Evolutionary conservation across 2,329 filamentous ascomycete genomes (phyloP).

Genomic region (Pezicula neosporulosa): DNA sequence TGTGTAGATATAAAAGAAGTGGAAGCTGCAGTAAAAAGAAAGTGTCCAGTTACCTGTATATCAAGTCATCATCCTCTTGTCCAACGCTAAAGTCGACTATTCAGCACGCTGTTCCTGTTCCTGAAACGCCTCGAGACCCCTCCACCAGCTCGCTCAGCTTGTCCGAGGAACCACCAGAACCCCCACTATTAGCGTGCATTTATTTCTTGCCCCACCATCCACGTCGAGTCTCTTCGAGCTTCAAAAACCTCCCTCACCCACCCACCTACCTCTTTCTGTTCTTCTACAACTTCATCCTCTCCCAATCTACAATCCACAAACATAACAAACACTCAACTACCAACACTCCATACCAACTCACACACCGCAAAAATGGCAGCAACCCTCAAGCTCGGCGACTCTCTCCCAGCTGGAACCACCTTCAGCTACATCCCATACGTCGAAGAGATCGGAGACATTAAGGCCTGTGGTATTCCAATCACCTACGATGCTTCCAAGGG

Average conservation of each 20-base stretch:
- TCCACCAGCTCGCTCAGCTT: too few relatives aligned
- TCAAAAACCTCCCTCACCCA: neutral
- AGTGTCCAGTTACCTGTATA: neutral
- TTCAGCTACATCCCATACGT: constrained; percentile 84
- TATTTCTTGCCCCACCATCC: neutral
- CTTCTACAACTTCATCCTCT: constrained; percentile 1
- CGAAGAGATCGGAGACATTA: constrained; percentile 64
- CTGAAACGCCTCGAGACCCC: neutral
- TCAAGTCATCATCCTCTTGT: neutral
- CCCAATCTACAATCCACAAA: neutral
- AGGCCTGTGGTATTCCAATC: constrained; percentile 73
- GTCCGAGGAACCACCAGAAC: neutral
- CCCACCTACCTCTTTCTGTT: constrained; percentile 4
- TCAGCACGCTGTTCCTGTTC: neutral
- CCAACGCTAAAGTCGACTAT: neutral
- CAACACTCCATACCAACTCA: neutral
- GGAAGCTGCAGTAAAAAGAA: neutral
- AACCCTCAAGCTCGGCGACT: constrained; percentile 63
- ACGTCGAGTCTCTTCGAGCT: too few relatives aligned
- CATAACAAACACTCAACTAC: neutral
- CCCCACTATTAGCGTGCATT: neutral
- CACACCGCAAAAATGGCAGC: constrained; percentile 15
- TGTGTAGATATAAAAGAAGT: neutral
- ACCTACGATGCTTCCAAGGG: constrained; percentile 77
- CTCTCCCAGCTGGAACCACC: constrained; percentile 74